These are phyloP conservation scores for Lentinula detonsa DNA, from an alignment of 768 basidiomycete species.

Conservation along the genomic window DNA sequence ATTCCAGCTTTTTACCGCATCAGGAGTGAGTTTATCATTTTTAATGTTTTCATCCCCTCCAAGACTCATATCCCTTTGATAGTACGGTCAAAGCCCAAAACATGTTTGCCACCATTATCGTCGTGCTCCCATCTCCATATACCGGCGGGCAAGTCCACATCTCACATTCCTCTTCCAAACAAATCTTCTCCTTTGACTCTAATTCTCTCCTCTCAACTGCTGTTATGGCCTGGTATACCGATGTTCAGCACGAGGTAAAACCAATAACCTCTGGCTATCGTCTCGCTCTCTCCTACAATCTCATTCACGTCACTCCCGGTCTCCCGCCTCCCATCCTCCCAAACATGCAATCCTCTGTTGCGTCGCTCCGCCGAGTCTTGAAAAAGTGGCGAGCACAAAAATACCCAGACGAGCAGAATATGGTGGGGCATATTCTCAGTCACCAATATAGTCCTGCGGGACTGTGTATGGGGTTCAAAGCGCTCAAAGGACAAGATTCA, in stretches of 20 bases:
- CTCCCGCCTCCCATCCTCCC: constrained; percentile 36
- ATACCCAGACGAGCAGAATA: constrained; percentile 11
- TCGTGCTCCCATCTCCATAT: constrained; percentile 40
- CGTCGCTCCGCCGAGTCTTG: constrained; percentile 17
- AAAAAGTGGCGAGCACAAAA: constrained; percentile 26
- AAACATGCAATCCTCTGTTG: constrained; percentile 23
- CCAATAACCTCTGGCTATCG: too few species aligned
- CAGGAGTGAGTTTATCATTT: too few species aligned
- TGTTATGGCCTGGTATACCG: too few species aligned
- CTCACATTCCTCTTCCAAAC: constrained; percentile 26
- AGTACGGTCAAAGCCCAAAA: constrained; percentile 12
- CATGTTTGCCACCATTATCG: constrained; percentile 47
- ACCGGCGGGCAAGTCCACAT: constrained; percentile 40
- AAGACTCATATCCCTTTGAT: too few species aligned
- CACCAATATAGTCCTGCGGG: constrained; percentile 22
- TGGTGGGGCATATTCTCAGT: constrained; percentile 19
- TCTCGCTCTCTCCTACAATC: too few species aligned
- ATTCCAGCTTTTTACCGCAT: too few species aligned
- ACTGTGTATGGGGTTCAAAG: constrained; percentile 14
- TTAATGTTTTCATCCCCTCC: too few species aligned
- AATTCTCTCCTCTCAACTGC: constrained; percentile 14
- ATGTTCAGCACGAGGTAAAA: too few species aligned
- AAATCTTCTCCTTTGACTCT: constrained; percentile 28
- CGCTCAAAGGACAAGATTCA: constrained; percentile 34
- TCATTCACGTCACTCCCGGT: constrained; percentile 15